Evolutionary conservation across 352 stramenopile genomes (phyloP).

Genomic region (Elongisporangium anandrum): DNA sequence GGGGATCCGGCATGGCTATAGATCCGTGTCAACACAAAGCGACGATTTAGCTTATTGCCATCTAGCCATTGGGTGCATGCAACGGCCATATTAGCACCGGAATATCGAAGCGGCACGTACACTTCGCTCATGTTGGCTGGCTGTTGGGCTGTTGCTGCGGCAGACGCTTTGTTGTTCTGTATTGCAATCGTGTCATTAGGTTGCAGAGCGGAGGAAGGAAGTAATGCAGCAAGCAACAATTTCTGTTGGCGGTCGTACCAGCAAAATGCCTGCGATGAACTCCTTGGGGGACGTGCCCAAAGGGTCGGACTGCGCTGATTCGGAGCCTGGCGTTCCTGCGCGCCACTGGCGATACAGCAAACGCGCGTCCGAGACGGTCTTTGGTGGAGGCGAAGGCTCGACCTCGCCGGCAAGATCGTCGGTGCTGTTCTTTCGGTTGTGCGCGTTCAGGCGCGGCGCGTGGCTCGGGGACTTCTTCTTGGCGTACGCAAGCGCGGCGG

Average conservation of each 20-base stretch:
- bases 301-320: constrained; percentile 10
- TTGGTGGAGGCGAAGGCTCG: constrained; percentile 33
- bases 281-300: neutral
- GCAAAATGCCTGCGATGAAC: neutral
- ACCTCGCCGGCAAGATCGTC: constrained; percentile 60
- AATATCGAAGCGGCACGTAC: constrained; percentile 19
- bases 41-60: neutral
- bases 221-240: neutral
- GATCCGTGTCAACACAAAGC: neutral
- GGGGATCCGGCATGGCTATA: constrained; percentile 24
- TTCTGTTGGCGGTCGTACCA: neutral
- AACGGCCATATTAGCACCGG: neutral
- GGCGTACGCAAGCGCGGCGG: neutral
- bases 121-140: constrained; percentile 46
- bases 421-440: constrained; percentile 50
- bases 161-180: neutral
- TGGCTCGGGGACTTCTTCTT: neutral
- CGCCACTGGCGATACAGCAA: constrained; percentile 80
- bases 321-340: constrained; percentile 43
- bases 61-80: neutral
- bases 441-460: constrained; percentile 3
- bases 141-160: neutral
- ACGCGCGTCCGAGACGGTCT: constrained; percentile 58
- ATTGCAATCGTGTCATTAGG: neutral
- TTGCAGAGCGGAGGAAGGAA: neutral